Conservation (phyloP, 306 rosid genomes). For the Crotalaria pallida region DNA sequence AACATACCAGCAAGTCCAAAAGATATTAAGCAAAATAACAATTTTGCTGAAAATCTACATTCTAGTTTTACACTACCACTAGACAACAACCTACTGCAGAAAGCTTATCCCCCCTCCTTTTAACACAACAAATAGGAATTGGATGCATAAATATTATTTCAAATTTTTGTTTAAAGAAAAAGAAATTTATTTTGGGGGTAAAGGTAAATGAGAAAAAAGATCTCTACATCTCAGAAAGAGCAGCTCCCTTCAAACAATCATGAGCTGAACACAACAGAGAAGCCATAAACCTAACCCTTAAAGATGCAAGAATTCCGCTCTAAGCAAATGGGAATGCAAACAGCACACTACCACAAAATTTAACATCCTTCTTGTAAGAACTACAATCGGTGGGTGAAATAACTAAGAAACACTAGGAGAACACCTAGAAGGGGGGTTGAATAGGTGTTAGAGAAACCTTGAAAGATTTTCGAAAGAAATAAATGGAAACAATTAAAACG, state of each 20-base stretch:
- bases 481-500: too few species aligned
- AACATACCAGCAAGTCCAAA: neutral
- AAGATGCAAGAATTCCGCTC: neutral
- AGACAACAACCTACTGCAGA: neutral
- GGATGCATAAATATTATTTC: neutral
- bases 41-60: neutral
- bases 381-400: too few species aligned
- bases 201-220: neutral
- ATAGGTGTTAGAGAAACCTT: too few species aligned
- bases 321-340: too few species aligned
- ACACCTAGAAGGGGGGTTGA: too few species aligned
- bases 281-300: neutral
- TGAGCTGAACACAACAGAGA: neutral
- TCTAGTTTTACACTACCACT: neutral
- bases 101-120: neutral
- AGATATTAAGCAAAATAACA: neutral
- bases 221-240: neutral
- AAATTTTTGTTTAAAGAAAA: neutral
- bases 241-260: neutral
- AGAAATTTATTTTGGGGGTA: too few species aligned
- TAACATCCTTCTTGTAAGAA: too few species aligned
- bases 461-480: too few species aligned
- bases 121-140: neutral
- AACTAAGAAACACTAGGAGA: too few species aligned
- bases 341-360: too few species aligned